These are phyloP conservation scores for Asterochloris erici DNA, from an alignment of 139 green algal species.

Conservation along the genomic window DNA sequence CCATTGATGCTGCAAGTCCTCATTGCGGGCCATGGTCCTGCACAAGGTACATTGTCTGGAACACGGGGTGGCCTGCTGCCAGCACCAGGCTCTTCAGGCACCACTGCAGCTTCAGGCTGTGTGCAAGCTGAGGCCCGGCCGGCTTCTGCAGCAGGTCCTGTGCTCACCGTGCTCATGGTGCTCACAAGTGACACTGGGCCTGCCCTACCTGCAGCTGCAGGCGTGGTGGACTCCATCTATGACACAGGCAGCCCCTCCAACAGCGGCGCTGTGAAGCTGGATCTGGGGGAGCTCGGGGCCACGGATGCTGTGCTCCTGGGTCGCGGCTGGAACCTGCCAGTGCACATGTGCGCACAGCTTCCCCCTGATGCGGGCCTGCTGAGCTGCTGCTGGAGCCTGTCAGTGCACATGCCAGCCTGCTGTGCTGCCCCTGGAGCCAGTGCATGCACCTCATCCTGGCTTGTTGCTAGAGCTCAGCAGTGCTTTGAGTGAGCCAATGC, in stretches of 20 bases:
- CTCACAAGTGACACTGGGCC: too few relatives aligned
- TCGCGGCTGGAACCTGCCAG: slow-evolving; percentile 32
- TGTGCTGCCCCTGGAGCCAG: background rate
- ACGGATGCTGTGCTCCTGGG: slow-evolving; percentile 37
- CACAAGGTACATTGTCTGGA: too few relatives aligned
- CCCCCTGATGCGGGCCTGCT: background rate
- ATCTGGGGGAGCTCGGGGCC: slow-evolving; percentile 27
- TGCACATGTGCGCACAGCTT: slow-evolving; percentile 30
- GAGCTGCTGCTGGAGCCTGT: background rate
- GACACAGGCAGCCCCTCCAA: background rate
- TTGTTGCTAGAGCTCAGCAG: too few relatives aligned
- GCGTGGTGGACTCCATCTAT: background rate
- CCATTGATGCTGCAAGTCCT: too few relatives aligned
- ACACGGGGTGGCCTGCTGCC: too few relatives aligned
- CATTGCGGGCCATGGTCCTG: too few relatives aligned
- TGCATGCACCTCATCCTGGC: too few relatives aligned
- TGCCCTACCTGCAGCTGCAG: background rate
- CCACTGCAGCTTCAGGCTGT: too few relatives aligned
- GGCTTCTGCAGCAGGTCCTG: background rate
- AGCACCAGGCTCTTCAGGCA: too few relatives aligned
- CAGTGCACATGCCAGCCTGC: background rate
- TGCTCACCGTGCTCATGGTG: background rate
- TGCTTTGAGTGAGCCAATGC: too few relatives aligned
- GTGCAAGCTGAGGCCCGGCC: background rate
- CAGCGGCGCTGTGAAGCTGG: background rate